phyloP scores from a whole-genome alignment of 352 stramenopile genomes.

The Pythium scleroteichum region DNA sequence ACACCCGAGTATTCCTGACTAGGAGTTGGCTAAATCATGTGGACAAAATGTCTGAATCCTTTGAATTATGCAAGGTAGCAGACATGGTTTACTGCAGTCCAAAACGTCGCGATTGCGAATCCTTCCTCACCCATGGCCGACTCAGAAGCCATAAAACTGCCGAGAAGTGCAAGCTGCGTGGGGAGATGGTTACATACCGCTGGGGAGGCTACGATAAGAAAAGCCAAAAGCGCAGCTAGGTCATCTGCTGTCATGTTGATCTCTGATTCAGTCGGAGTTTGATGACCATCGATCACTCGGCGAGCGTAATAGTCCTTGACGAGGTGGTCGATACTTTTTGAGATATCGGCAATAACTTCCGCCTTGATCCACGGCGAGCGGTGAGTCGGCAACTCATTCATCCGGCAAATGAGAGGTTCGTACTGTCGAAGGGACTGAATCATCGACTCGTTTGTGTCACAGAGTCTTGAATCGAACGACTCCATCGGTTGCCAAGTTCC shows the following conservation, averaged over 20 bases:
- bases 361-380: slow-evolving; percentile 63
- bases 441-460: slow-evolving; percentile 29
- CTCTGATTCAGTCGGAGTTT: slow-evolving; percentile 13
- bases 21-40: too few relatives aligned
- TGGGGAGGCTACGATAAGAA: slow-evolving; percentile 51
- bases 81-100: slow-evolving; percentile 45
- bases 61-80: slow-evolving; percentile 25
- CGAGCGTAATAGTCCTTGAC: slow-evolving; percentile 48
- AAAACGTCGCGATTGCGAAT: slow-evolving; percentile 58
- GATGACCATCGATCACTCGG: slow-evolving; percentile 4
- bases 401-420: slow-evolving; percentile 35
- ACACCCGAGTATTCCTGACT: background rate
- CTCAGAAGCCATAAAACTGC: slow-evolving; percentile 46
- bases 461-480: background rate
- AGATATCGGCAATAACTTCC: slow-evolving; percentile 43
- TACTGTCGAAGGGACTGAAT: slow-evolving; percentile 42
- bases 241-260: slow-evolving; percentile 56
- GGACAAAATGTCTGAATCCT: slow-evolving; percentile 5
- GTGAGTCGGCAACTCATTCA: slow-evolving; percentile 47
- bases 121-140: slow-evolving; percentile 40
- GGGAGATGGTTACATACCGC: slow-evolving; percentile 46
- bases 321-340: slow-evolving; percentile 41
- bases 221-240: slow-evolving; percentile 49
- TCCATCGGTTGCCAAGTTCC: slow-evolving; percentile 31
- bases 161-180: slow-evolving; percentile 61